A percentile compares a stretch with the other conserved stretches of the same genome.
Evolutionary conservation across 78 protist species (phyloP).

Genomic region (Cavenderia fasciculata): DNA sequence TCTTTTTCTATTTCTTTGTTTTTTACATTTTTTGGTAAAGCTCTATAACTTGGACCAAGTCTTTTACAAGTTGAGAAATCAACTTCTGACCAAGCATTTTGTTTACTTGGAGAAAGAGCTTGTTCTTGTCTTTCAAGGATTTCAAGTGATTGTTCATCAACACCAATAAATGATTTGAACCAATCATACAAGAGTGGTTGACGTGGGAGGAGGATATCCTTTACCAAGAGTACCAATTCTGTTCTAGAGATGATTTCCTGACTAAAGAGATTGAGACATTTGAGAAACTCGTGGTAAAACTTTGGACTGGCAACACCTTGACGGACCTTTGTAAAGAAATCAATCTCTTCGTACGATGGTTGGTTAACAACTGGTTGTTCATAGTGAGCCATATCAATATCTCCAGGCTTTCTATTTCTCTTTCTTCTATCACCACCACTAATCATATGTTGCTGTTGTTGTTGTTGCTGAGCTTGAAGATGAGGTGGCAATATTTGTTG

Average conservation of each 20-base stretch:
- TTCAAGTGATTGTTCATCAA: conserved; percentile 66
- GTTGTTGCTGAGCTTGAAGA: conserved; percentile 3
- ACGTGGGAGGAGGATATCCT: conserved; percentile 72
- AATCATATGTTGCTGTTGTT: neutral
- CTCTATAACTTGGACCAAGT: conserved; percentile 85
- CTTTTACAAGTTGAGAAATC: conserved; percentile 81
- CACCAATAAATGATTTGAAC: conserved; percentile 81
- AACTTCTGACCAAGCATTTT: conserved; percentile 27
- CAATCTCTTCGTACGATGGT: conserved; percentile 17
- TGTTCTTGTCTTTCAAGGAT: conserved; percentile 42
- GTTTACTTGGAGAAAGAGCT: conserved; percentile 8
- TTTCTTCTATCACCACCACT: neutral
- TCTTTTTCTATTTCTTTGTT: too few species aligned
- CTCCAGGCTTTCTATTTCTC: neutral
- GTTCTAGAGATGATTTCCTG: conserved; percentile 60
- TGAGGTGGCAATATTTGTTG: neutral
- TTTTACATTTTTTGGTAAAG: conserved; percentile 72
- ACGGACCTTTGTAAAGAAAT: conserved; percentile 51
- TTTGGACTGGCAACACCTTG: conserved; percentile 30
- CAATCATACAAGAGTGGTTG: conserved; percentile 72
- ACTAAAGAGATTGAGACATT: conserved; percentile 84
- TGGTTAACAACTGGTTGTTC: neutral
- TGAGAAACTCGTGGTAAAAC: conserved; percentile 89
- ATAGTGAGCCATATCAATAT: neutral
- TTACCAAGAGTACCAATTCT: conserved; percentile 83